Percentiles rank a stretch among this genome's conserved stretches.
These are phyloP conservation scores for Malassezia caprae DNA, from an alignment of 1,284 basidiomycete genomes.

Conservation along the genomic window DNA sequence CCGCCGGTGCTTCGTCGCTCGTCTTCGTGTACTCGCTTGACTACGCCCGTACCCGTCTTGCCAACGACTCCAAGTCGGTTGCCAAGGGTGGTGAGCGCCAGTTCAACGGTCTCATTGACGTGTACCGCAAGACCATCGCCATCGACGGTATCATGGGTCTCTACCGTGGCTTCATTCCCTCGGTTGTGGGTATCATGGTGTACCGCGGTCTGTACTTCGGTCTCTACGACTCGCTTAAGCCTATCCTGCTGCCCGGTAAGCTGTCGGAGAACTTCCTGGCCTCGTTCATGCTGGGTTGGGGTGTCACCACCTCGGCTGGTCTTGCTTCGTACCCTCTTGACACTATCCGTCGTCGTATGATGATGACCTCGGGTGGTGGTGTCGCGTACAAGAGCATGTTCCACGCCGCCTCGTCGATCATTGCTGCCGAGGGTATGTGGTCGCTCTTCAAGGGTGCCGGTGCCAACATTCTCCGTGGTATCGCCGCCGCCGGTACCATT, in stretches of 20 bases:
- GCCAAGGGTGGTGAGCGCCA: constrained; percentile 48
- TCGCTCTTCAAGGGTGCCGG: constrained; percentile 65
- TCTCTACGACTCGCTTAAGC: constrained; percentile 49
- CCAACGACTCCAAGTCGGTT: constrained; percentile 48
- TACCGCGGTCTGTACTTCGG: constrained; percentile 50
- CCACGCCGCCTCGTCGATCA: constrained; percentile 63
- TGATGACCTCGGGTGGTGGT: constrained; percentile 47
- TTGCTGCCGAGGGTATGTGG: constrained; percentile 71
- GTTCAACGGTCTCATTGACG: constrained; percentile 49
- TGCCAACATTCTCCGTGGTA: constrained; percentile 96
- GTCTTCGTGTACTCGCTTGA: constrained; percentile 49
- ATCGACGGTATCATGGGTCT: constrained; percentile 48
- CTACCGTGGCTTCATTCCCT: constrained; percentile 49
- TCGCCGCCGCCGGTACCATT: constrained; percentile 92
- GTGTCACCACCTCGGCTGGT: constrained; percentile 48
- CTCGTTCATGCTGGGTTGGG: constrained; percentile 48
- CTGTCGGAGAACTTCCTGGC: constrained; percentile 47
- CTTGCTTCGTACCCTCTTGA: constrained; percentile 49
- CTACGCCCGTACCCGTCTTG: constrained; percentile 50
- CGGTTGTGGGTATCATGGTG: constrained; percentile 48
- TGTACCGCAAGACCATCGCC: constrained; percentile 48
- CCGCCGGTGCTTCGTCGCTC: constrained; percentile 48
- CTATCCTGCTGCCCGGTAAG: constrained; percentile 43
- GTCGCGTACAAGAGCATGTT: constrained; percentile 53
- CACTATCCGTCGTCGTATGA: constrained; percentile 49